phyloP scores from a whole-genome alignment of 1,139 yeast genomes.

The Pichia sp. region DNA sequence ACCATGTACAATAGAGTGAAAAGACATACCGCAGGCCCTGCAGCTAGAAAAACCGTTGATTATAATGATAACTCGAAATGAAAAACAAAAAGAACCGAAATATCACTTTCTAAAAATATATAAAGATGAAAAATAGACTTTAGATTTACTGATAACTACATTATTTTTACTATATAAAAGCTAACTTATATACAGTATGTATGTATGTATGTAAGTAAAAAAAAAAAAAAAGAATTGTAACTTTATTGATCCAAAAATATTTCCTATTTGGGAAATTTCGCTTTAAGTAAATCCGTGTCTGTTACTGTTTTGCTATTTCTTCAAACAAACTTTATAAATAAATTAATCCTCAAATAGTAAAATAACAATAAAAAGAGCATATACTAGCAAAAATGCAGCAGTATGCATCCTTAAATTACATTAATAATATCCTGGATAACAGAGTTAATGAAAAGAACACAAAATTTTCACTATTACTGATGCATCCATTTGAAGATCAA shows the following conservation, averaged over 20 bases:
- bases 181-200: too few species aligned
- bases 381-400: neutral
- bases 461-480: neutral
- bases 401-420: neutral
- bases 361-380: too few species aligned
- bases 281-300: too few species aligned
- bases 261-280: neutral
- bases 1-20: slow-evolving; percentile 77
- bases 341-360: too few species aligned
- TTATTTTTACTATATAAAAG: too few species aligned
- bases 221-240: neutral
- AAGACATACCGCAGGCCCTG: slow-evolving; percentile 36
- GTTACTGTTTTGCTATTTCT: too few species aligned
- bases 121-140: neutral
- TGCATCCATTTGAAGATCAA: slow-evolving; percentile 4
- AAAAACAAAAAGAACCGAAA: neutral
- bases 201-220: neutral
- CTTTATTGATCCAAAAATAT: neutral
- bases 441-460: neutral
- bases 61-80: slow-evolving; percentile 28
- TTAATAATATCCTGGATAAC: neutral
- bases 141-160: too few species aligned
- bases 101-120: too few species aligned
- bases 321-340: too few species aligned
- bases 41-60: slow-evolving; percentile 22